A percentile compares a stretch with the other conserved stretches of the same genome.
These are phyloP conservation scores for Apostasia shenzhenica DNA, from an alignment of 106 monocot species.

Conservation along the genomic window DNA sequence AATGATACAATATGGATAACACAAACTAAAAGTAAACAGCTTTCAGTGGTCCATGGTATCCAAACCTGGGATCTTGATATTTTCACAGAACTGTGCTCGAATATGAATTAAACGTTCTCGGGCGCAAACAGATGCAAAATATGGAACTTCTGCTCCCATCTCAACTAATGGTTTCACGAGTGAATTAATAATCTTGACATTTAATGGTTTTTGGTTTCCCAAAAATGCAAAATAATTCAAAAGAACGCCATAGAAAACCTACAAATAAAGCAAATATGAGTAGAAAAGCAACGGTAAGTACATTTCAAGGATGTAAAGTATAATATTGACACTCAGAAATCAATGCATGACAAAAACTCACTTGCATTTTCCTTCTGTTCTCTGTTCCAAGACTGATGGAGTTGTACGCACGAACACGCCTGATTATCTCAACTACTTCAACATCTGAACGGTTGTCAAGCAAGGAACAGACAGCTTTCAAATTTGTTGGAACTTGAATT, in stretches of 20 bases:
- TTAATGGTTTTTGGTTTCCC: constrained; percentile 48
- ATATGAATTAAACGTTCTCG: constrained; percentile 52
- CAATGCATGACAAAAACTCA: constrained; percentile 11
- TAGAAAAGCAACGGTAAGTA: neutral
- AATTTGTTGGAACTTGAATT: constrained; percentile 73
- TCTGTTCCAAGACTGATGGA: constrained; percentile 63
- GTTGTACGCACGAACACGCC: constrained; percentile 80
- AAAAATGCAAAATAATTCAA: constrained; percentile 84
- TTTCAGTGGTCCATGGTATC: neutral
- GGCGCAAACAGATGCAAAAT: constrained; percentile 88
- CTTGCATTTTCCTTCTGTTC: constrained; percentile 91
- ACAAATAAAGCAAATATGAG: constrained; percentile 13
- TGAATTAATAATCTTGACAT: constrained; percentile 46
- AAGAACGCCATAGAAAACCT: constrained; percentile 93
- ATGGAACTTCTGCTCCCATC: constrained; percentile 82
- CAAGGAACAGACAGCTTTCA: constrained; percentile 58
- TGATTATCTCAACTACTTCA: constrained; percentile 79
- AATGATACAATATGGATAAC: neutral
- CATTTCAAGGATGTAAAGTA: neutral
- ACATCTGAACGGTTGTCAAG: constrained; percentile 52
- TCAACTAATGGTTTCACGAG: constrained; percentile 84
- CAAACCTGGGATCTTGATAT: constrained; percentile 70
- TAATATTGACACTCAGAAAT: neutral
- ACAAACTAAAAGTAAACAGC: neutral
- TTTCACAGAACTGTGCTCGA: constrained; percentile 46